phyloP scores from a whole-genome alignment of 306 rosid genomes.

The Cotoneaster glaucophyllus region DNA sequence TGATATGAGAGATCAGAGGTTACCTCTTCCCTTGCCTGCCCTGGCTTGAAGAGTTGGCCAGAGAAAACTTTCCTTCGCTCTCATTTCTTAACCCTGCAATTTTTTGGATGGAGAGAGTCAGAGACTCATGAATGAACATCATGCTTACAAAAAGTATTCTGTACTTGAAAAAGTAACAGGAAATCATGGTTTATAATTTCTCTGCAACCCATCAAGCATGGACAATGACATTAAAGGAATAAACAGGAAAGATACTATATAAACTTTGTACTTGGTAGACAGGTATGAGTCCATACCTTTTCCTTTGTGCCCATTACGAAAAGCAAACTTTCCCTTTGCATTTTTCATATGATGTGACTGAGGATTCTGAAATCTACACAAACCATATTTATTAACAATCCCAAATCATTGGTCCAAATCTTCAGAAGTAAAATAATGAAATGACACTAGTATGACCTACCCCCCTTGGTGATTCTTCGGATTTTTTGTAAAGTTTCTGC shows the following conservation, averaged over 20 bases:
- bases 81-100: constrained; percentile 46
- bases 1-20: constrained; percentile 15
- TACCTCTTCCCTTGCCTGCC: constrained; percentile 52
- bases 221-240: neutral
- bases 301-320: constrained; percentile 32
- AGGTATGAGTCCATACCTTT: constrained; percentile 51
- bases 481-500: constrained; percentile 41
- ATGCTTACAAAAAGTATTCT: neutral
- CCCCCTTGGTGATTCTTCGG: constrained; percentile 36
- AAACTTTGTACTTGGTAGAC: neutral
- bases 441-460: constrained; percentile 23
- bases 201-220: neutral
- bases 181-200: neutral
- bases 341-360: constrained; percentile 44
- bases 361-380: constrained; percentile 64
- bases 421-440: constrained; percentile 1
- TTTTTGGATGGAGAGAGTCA: neutral
- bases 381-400: constrained; percentile 14
- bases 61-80: constrained; percentile 26
- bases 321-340: constrained; percentile 37
- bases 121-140: neutral
- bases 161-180: neutral
- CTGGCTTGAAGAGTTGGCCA: constrained; percentile 18
- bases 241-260: neutral
- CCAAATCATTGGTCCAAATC: constrained; percentile 1